A percentile compares a stretch with the other conserved stretches of the same genome.
phyloP scores from a whole-genome alignment of 1,284 basidiomycete species.

The Inonotus obliquus region DNA sequence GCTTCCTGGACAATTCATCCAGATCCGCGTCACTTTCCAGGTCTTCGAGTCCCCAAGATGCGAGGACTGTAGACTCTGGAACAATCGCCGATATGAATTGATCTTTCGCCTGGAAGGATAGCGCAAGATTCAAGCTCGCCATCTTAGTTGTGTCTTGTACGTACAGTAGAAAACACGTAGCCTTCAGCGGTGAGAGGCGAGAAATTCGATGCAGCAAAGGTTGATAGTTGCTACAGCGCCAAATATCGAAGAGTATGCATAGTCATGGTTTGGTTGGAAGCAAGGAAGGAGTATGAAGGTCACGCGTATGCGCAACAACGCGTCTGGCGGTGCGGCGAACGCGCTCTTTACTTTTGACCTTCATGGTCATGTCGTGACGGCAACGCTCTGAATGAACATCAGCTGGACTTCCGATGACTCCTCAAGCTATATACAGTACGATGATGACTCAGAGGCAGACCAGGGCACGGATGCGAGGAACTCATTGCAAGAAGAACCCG shows the following conservation, averaged over 20 bases:
- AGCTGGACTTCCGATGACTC: slow-evolving; percentile 8
- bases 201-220: no score
- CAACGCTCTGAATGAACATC: slow-evolving; percentile 9
- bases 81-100: not conserved
- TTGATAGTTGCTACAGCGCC: no score
- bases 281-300: not conserved
- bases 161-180: not conserved
- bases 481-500: not conserved
- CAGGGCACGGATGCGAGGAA: not conserved
- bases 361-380: slow-evolving; percentile 1
- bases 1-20: slow-evolving; percentile 3
- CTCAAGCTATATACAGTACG: not conserved
- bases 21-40: not conserved
- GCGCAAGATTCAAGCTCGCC: not conserved
- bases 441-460: not conserved
- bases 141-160: not conserved
- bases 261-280: not conserved
- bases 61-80: not conserved
- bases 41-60: slow-evolving; percentile 9
- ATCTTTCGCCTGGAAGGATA: slow-evolving; percentile 7
- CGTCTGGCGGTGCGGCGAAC: not conserved
- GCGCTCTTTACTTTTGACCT: not conserved
- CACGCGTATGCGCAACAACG: not conserved
- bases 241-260: not conserved
- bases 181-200: not conserved